A percentile compares a stretch with the other conserved stretches of the same genome.
phyloP scores from a whole-genome alignment of 2,329 filamentous ascomycete species.

The Alternaria solani region DNA sequence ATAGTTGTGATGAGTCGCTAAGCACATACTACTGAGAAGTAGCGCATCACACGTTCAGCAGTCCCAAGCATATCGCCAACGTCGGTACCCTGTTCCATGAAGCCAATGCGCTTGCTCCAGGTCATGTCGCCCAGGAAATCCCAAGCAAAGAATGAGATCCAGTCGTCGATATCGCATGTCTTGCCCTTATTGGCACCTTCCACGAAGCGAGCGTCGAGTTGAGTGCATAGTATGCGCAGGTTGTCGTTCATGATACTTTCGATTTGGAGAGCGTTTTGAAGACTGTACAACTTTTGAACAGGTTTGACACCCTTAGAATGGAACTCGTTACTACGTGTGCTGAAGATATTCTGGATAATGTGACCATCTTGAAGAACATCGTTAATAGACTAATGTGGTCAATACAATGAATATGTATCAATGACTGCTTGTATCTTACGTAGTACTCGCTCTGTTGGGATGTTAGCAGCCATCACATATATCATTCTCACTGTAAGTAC shows the following conservation, averaged over 20 bases:
- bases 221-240: conserved; percentile 27
- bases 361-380: conserved; percentile 44
- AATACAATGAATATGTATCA: neutral
- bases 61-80: conserved; percentile 49
- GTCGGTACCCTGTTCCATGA: conserved; percentile 53
- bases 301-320: conserved; percentile 37
- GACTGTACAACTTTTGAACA: conserved; percentile 42
- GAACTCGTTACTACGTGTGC: conserved; percentile 42
- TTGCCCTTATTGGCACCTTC: conserved; percentile 32
- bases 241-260: conserved; percentile 40
- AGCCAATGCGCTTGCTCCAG: conserved; percentile 54
- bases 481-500: neutral
- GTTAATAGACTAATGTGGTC: conserved; percentile 27
- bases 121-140: conserved; percentile 52
- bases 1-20: neutral
- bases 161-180: conserved; percentile 44
- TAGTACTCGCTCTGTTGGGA: conserved; percentile 41
- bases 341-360: conserved; percentile 44
- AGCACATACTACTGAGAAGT: conserved; percentile 36
- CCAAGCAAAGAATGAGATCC: conserved; percentile 44
- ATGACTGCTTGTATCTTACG: conserved; percentile 5
- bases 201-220: conserved; percentile 41
- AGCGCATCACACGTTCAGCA: conserved; percentile 44
- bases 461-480: neutral
- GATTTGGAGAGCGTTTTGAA: conserved; percentile 35